phyloP scores from a whole-genome alignment of 1,139 yeast genomes.

The Lodderomyces theae region DNA sequence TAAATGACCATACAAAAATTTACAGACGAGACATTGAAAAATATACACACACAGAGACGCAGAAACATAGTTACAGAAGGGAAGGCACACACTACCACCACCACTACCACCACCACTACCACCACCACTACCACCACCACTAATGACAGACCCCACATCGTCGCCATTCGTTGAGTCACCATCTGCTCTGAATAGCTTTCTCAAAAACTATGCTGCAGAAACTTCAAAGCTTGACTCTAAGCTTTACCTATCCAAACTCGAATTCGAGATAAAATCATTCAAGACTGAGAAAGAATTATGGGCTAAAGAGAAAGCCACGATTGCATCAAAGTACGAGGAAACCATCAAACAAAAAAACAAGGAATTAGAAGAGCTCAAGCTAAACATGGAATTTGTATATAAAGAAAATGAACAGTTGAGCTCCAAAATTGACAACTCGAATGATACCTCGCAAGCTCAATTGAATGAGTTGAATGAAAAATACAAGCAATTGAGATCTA shows the following conservation, averaged over 20 bases:
- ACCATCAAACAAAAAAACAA: slow-evolving; percentile 31
- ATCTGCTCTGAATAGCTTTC: slow-evolving; percentile 8
- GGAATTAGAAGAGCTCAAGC: slow-evolving; percentile 38
- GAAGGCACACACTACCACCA: too few relatives aligned
- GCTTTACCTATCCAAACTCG: slow-evolving; percentile 26
- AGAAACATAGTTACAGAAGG: too few relatives aligned
- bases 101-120: too few relatives aligned
- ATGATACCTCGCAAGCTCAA: slow-evolving; percentile 39
- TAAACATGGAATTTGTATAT: slow-evolving; percentile 56
- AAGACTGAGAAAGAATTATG: slow-evolving; percentile 34
- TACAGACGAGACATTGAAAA: neutral
- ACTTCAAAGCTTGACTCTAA: slow-evolving; percentile 13
- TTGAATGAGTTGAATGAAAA: slow-evolving; percentile 37
- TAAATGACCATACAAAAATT: neutral
- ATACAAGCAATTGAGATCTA: slow-evolving; percentile 18
- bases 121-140: too few relatives aligned
- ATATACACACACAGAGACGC: neutral
- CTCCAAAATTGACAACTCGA: slow-evolving; percentile 44
- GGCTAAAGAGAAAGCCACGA: slow-evolving; percentile 31
- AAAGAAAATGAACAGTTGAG: slow-evolving; percentile 57
- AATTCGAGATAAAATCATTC: slow-evolving; percentile 28
- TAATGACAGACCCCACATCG: slow-evolving; percentile 12
- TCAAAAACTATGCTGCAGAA: neutral
- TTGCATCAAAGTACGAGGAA: slow-evolving; percentile 28
- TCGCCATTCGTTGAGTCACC: slow-evolving; percentile 21